These are phyloP conservation scores for Ascochyta lentis DNA, from an alignment of 2,329 filamentous ascomycete genomes.

Conservation along the genomic window DNA sequence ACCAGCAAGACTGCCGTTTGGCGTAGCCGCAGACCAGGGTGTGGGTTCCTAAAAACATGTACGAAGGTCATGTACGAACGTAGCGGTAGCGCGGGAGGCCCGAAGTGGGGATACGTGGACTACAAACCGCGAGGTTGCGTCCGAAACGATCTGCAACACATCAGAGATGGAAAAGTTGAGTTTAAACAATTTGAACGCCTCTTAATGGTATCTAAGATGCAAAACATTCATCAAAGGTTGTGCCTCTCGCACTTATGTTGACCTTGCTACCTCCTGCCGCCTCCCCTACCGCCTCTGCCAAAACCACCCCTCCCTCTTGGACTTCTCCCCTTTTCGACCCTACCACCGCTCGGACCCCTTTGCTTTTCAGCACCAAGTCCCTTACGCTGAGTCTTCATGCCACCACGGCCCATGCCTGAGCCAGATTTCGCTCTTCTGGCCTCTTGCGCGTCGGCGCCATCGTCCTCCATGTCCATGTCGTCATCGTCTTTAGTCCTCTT, in stretches of 20 bases:
- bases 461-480: conserved; percentile 57
- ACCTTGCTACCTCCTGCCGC: conserved; percentile 7
- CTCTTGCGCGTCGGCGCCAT: conserved; percentile 45
- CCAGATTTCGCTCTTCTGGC: conserved; percentile 48
- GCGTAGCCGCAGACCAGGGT: neutral
- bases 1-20: neutral
- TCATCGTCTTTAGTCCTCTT: conserved; percentile 52
- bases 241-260: neutral
- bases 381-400: conserved; percentile 39
- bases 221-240: conserved; percentile 12
- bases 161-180: neutral
- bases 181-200: conserved; percentile 14
- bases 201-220: conserved; percentile 19
- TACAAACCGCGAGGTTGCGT: neutral
- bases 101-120: conserved; percentile 1
- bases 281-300: conserved; percentile 7
- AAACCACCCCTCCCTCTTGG: conserved; percentile 22
- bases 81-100: neutral
- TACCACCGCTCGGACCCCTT: conserved; percentile 28
- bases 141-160: neutral
- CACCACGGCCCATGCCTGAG: conserved; percentile 37
- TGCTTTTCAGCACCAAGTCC: conserved; percentile 48
- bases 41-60: neutral
- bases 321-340: conserved; percentile 29
- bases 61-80: neutral